Percentiles rank a stretch among this genome's conserved stretches.
Evolutionary conservation across 768 basidiomycete genomes (phyloP).

Genomic region (Mycena sanguinolenta): DNA sequence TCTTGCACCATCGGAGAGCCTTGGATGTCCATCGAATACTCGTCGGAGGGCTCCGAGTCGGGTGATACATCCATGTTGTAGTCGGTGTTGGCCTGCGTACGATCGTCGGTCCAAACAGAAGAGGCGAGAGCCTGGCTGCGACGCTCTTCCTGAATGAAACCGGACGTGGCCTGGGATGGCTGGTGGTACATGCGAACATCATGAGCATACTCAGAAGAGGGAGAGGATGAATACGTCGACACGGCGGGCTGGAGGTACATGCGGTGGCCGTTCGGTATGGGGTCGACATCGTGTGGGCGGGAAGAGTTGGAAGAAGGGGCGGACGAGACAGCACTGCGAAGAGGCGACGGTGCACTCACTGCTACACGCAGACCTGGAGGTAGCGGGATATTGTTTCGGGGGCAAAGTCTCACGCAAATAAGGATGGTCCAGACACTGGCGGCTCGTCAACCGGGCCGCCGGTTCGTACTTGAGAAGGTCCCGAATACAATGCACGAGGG

Average conservation of each 20-base stretch:
- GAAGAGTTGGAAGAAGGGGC: slow-evolving; percentile 30
- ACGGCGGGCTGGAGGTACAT: slow-evolving; percentile 23
- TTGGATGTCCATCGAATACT: slow-evolving; percentile 66
- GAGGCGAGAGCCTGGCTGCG: slow-evolving; percentile 47
- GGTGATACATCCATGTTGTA: slow-evolving; percentile 75
- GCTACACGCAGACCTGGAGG: slow-evolving; percentile 65
- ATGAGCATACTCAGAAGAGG: slow-evolving; percentile 48
- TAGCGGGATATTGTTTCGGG: slow-evolving; percentile 74
- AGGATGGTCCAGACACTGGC: slow-evolving; percentile 88
- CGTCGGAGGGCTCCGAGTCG: slow-evolving; percentile 58
- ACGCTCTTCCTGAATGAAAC: slow-evolving; percentile 42
- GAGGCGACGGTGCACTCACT: slow-evolving; percentile 51
- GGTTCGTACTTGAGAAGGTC: slow-evolving; percentile 96
- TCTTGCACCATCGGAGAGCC: slow-evolving; percentile 68
- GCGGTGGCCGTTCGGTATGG: slow-evolving; percentile 32
- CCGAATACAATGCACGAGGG: slow-evolving; percentile 90
- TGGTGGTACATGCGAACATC: slow-evolving; percentile 51
- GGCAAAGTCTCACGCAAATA: slow-evolving; percentile 88
- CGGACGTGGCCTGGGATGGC: slow-evolving; percentile 46
- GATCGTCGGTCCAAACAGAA: slow-evolving; percentile 40
- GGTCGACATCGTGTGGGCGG: slow-evolving; percentile 23
- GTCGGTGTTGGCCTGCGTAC: slow-evolving; percentile 53
- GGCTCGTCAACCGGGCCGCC: slow-evolving; percentile 84
- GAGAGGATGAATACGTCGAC: slow-evolving; percentile 44
- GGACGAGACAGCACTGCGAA: slow-evolving; percentile 46